phyloP scores from a whole-genome alignment of 768 basidiomycete genomes.

The Boletus insuetus region DNA sequence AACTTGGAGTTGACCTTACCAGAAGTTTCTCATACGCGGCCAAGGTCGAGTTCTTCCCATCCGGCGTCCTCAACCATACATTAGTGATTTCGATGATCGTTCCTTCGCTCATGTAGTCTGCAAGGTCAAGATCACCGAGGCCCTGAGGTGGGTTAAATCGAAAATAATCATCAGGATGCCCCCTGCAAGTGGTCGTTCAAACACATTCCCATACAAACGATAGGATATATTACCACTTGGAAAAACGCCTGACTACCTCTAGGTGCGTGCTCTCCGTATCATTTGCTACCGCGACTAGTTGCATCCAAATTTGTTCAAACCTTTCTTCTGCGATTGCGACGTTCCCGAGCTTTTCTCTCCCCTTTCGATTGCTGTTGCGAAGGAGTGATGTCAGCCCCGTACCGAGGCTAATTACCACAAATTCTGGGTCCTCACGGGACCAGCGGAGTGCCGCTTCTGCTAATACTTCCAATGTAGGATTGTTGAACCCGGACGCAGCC shows the following conservation, averaged over 20 bases:
- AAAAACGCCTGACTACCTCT: not conserved
- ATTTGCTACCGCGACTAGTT: not conserved
- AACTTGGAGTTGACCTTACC: not conserved
- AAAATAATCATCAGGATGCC: too few species aligned
- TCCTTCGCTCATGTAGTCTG: not conserved
- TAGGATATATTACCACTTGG: not conserved
- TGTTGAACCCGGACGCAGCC: not conserved
- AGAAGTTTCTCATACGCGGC: not conserved
- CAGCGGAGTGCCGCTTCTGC: not conserved
- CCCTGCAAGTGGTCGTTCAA: not conserved
- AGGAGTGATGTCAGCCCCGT: not conserved
- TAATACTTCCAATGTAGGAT: not conserved
- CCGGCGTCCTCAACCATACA: not conserved
- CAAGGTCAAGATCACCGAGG: not conserved
- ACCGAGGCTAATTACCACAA: not conserved
- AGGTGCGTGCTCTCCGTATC: not conserved
- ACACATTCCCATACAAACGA: not conserved
- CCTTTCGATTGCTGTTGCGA: not conserved
- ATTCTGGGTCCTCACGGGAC: not conserved
- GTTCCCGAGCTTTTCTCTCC: not conserved
- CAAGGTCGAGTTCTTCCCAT: not conserved
- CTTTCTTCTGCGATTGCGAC: not conserved
- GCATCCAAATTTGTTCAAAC: not conserved
- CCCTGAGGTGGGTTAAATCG: not conserved
- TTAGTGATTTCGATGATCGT: not conserved